Evolutionary conservation across 768 basidiomycete species (phyloP), one percentile per base, ranked within the genome.

Genomic region (Lactarius indigo): DNA sequence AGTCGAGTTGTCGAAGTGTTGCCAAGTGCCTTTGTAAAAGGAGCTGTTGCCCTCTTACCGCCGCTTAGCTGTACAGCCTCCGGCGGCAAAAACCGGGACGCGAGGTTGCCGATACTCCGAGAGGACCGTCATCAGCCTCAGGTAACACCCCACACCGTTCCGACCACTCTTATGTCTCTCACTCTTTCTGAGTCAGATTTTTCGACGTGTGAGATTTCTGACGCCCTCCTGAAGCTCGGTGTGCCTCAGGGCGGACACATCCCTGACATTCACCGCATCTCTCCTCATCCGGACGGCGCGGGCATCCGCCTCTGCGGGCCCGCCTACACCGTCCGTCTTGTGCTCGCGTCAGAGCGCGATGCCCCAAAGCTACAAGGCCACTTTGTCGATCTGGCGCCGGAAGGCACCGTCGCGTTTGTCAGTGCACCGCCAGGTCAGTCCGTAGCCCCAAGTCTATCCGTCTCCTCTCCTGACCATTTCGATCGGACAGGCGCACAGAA

Each of bases 301-400:
- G 18, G 44, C n/a, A 39, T 56, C 26, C 79, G 78, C 59, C 75
- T 88, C 57, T 91, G 90, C 72, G 91, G 88, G 2, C 90, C 88
- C 39, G 95, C 92, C 2, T 95, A 92, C 74, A 96, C 95, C 1
- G 93, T 96, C 44, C 82, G 87, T 77, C 91, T 96, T 85, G 91
- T 92, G 12, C 75, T 79, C 8, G 78, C 80, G 0, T 81, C 82
- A 0, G 84, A 92, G 73, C 81, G 76, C 31, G 73, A 79, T 8
- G 83, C 90, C 0, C 90, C 92, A 0, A 89, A 81, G 71, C 79
- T 88, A 1, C 77, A 83, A 0, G 76, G 80, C 7, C 95, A 96
- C 74, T 96, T 92, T 71, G 91, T 96, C 23, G 95, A 97, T 74
- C 86, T 86, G 30, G 86, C 86, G 7, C 81, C 88, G 0, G 75